Base-by-base conservation (phyloP, 1,284 basidiomycete species). In the Entoloma clypeatum region DNA sequence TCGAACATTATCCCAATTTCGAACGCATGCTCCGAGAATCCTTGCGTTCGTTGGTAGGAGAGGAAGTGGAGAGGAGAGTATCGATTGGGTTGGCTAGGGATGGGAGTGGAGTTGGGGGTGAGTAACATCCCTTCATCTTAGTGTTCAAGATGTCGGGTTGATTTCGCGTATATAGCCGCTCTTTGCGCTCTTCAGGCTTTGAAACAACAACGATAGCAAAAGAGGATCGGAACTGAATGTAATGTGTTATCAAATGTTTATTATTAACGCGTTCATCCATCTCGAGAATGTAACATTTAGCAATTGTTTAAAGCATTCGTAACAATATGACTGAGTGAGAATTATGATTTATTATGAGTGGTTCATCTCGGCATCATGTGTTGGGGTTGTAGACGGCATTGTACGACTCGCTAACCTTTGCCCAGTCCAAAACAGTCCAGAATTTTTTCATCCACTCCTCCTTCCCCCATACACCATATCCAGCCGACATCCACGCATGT, bases 51-150 rank as follows among this genome's bases (percentile, higher is more conserved):
- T 57, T 98, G 23, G 75, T 98, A 8, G 93, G 95, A 5, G 71
- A 79, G 28, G 77, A 89, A 28, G 79, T 86, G 4, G 92, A 92
- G 67, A 72, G 77, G 56, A 70, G 79, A 25, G 80, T 96, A 5
- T 77, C 84, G 47, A 89, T 98, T 53, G 93, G 91, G 16, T 63
- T 97, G 54, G 95, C 95, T 4, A 98, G 96, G 67, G 96, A 99
- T 58, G 95, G 96, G 17, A 94, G 90, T 59, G 96, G 95, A 39
- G 92, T 95, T 27, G 95, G 95, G 58, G 92, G 91, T 93, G 63
- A 64, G 85, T 48, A 60, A 6, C 29, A 33, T 33, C 19, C 41
- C 35, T 50, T 27, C 39, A 25, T 40, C 19, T 42, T 26, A n/a
- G n/a, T 13, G 25, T n/a, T 39, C n/a, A n/a, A n/a, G n/a, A n/a